These are phyloP conservation scores for Tephrocybe sp. DNA, from an alignment of 768 basidiomycete species.

Conservation along the genomic window DNA sequence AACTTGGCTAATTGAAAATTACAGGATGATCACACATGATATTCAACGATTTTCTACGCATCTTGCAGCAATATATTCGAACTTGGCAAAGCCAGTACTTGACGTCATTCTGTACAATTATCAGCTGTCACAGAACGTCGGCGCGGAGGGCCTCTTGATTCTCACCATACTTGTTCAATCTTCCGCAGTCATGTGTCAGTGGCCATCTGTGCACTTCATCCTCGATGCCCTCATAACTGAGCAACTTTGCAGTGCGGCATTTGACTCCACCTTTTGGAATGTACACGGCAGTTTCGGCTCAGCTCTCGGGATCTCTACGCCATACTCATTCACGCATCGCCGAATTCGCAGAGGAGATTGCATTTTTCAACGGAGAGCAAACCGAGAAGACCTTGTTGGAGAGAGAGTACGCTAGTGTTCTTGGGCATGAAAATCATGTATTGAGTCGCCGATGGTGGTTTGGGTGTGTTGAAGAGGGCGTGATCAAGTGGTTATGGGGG, in stretches of 20 bases:
- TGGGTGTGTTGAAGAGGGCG: conserved; percentile 89
- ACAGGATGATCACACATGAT: conserved; percentile 92
- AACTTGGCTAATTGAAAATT: no score
- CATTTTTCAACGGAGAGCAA: conserved; percentile 84
- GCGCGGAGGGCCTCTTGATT: conserved; percentile 86
- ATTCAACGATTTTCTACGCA: conserved; percentile 91
- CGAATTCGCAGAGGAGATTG: conserved; percentile 88
- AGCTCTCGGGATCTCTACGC: conserved; percentile 84
- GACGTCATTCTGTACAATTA: conserved; percentile 96
- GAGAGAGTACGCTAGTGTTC: conserved; percentile 79
- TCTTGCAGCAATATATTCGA: conserved; percentile 91
- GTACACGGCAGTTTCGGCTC: conserved; percentile 86
- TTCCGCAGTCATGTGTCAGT: conserved; percentile 79
- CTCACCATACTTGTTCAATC: conserved; percentile 84
- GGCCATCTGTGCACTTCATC: neutral
- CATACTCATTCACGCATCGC: conserved; percentile 91
- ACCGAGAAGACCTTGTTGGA: conserved; percentile 92
- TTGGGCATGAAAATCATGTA: conserved; percentile 84
- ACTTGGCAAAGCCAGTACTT: conserved; percentile 89
- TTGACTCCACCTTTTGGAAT: conserved; percentile 91
- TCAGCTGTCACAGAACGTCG: conserved; percentile 90
- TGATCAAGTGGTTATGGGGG: conserved; percentile 98
- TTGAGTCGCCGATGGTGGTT: conserved; percentile 85
- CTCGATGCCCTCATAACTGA: conserved; percentile 1
- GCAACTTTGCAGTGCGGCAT: conserved; percentile 65